phyloP scores from a whole-genome alignment of 2,329 filamentous ascomycete species.

The Exophiala alcalophila region DNA sequence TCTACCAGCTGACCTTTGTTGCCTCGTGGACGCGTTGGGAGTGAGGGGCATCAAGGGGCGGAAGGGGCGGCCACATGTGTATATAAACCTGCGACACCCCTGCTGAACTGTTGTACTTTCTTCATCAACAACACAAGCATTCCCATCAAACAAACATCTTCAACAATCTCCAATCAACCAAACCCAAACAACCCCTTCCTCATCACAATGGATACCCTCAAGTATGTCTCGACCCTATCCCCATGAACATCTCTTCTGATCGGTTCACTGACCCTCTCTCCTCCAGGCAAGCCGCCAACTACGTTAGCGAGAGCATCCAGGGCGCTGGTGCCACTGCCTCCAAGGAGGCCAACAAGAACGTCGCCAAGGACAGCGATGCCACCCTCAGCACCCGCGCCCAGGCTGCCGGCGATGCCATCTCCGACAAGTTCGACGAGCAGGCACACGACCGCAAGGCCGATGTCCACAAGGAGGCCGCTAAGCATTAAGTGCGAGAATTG shows the following conservation, averaged over 20 bases:
- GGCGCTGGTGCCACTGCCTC: conserved; percentile 54
- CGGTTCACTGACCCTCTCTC: conserved; percentile 2
- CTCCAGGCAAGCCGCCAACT: conserved; percentile 62
- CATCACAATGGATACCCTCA: conserved; percentile 30
- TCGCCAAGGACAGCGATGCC: conserved; percentile 60
- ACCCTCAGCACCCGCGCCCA: conserved; percentile 52
- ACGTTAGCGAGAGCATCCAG: conserved; percentile 64
- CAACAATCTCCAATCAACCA: conserved; percentile 9
- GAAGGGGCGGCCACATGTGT: too few relatives aligned
- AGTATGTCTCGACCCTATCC: conserved; percentile 15
- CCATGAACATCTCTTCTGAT: background rate
- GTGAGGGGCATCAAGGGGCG: too few relatives aligned
- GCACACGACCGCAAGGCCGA: conserved; percentile 31
- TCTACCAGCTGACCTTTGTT: too few relatives aligned
- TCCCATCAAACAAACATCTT: conserved; percentile 3
- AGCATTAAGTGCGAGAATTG: conserved; percentile 30
- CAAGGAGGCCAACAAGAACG: conserved; percentile 69
- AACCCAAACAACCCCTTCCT: conserved; percentile 9
- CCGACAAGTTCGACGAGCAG: conserved; percentile 54
- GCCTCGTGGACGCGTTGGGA: too few relatives aligned
- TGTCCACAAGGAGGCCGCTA: conserved; percentile 30
- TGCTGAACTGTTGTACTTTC: background rate
- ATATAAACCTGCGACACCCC: too few relatives aligned
- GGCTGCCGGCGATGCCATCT: conserved; percentile 51
- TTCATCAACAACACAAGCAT: conserved; percentile 4